phyloP scores from a whole-genome alignment of 163 green algal genomes.

The Scenedesmus sp. region DNA sequence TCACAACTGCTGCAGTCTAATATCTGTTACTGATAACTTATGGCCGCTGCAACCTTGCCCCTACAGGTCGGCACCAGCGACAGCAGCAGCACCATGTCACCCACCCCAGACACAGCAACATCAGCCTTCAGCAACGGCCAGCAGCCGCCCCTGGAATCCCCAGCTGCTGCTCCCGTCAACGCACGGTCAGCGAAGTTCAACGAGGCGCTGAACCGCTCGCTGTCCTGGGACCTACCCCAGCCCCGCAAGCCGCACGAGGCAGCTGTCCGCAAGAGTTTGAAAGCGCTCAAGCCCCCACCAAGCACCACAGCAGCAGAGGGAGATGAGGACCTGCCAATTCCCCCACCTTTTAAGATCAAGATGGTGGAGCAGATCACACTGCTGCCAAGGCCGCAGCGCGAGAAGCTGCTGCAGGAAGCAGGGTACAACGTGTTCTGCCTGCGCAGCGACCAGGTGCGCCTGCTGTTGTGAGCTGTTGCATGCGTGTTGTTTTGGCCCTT shows the following conservation, averaged over 20 bases:
- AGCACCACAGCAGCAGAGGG: background rate
- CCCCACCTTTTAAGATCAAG: constrained; percentile 46
- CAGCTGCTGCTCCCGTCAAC: background rate
- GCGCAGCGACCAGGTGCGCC: constrained; percentile 46
- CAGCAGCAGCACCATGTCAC: background rate
- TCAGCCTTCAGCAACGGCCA: background rate
- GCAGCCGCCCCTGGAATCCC: background rate
- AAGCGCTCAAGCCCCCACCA: background rate
- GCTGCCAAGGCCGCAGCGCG: constrained; percentile 30
- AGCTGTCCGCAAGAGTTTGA: background rate
- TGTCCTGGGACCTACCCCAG: constrained; percentile 44
- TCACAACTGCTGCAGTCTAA: background rate
- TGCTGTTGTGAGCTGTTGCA: background rate
- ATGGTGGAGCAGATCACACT: constrained; percentile 50
- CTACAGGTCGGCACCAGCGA: background rate
- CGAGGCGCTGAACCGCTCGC: background rate
- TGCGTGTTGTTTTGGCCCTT: background rate
- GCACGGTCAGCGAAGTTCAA: background rate
- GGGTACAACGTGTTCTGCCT: constrained; percentile 56
- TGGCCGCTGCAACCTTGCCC: background rate
- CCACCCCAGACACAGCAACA: background rate
- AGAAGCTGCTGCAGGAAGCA: constrained; percentile 27
- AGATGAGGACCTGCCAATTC: constrained; percentile 29
- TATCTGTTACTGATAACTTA: background rate
- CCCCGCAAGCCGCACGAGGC: background rate